Conservation (phyloP, 2,329 filamentous ascomycete species). For the Fusarium ramigenum region DNA sequence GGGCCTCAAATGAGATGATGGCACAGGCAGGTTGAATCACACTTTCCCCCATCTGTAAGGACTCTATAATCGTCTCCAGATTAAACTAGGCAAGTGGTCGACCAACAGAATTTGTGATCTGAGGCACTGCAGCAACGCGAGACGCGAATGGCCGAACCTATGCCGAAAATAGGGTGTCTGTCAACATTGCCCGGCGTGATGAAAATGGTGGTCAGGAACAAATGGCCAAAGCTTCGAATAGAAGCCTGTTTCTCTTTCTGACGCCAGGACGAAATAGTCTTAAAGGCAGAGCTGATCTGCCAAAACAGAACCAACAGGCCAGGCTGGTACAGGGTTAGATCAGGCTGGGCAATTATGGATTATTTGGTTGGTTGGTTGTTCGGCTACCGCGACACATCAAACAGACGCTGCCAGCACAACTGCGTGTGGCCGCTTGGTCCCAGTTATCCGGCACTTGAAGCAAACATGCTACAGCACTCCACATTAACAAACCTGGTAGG, state of each 20-base stretch:
- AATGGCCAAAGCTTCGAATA: slow-evolving; percentile 34
- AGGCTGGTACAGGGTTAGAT: slow-evolving; percentile 22
- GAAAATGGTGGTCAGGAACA: slow-evolving; percentile 25
- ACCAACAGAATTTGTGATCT: slow-evolving; percentile 30
- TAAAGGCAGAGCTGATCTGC: slow-evolving; percentile 17
- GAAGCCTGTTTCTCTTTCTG: slow-evolving; percentile 13
- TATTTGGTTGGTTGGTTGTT: slow-evolving; percentile 23
- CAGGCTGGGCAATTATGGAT: slow-evolving; percentile 21
- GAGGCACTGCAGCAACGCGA: slow-evolving; percentile 24
- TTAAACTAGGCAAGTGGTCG: slow-evolving; percentile 12
- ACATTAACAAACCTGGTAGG: neutral
- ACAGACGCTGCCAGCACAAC: slow-evolving; percentile 20
- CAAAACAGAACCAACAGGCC: slow-evolving; percentile 27
- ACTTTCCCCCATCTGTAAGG: slow-evolving; percentile 19
- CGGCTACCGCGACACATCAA: slow-evolving; percentile 28
- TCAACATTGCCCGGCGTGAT: slow-evolving; percentile 9
- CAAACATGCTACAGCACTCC: slow-evolving; percentile 24
- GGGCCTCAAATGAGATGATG: neutral
- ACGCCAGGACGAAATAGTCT: slow-evolving; percentile 20
- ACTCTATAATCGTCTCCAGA: slow-evolving; percentile 1
- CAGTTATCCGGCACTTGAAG: slow-evolving; percentile 21
- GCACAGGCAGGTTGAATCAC: slow-evolving; percentile 9
- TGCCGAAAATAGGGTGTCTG: slow-evolving; percentile 12
- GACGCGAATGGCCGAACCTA: slow-evolving; percentile 29
- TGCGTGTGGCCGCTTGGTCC: slow-evolving; percentile 24